Evolutionary conservation across 140 eudicot species (phyloP).

Genomic region (Anethum foeniculum): DNA sequence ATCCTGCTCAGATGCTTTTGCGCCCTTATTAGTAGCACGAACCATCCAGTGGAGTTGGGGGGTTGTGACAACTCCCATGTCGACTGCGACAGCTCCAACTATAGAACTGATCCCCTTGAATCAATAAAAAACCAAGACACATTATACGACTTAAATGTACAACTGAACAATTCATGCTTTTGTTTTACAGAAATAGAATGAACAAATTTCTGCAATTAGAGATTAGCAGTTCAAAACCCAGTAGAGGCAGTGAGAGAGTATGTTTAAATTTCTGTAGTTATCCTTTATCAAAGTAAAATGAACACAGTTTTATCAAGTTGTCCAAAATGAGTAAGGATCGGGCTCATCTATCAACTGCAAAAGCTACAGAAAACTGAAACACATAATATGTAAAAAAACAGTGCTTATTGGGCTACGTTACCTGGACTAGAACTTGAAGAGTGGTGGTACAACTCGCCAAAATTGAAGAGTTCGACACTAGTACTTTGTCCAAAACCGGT

Average conservation of each 20-base stretch:
- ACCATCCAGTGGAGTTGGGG: slow-evolving; percentile 99
- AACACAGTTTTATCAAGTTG: neutral
- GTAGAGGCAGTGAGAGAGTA: neutral
- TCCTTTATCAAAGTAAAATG: neutral
- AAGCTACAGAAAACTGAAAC: neutral
- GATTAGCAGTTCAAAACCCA: neutral
- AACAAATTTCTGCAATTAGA: neutral
- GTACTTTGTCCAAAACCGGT: neutral
- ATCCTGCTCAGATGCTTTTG: slow-evolving; percentile 52
- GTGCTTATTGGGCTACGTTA: neutral
- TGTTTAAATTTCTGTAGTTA: neutral
- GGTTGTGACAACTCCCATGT: slow-evolving; percentile 44
- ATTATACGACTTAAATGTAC: slow-evolving; percentile 2
- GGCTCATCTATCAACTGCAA: neutral
- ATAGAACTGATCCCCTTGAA: slow-evolving; percentile 71
- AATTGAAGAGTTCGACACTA: neutral
- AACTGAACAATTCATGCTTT: neutral
- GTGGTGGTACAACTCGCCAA: neutral
- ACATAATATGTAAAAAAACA: neutral
- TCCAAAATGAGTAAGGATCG: neutral
- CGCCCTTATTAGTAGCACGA: slow-evolving; percentile 57
- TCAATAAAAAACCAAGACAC: neutral
- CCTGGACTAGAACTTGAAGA: neutral
- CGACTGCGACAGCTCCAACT: slow-evolving; percentile 48
- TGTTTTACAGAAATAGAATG: neutral